These are phyloP conservation scores for Aphanomyces euteiches DNA, from an alignment of 352 stramenopile species.

Conservation along the genomic window DNA sequence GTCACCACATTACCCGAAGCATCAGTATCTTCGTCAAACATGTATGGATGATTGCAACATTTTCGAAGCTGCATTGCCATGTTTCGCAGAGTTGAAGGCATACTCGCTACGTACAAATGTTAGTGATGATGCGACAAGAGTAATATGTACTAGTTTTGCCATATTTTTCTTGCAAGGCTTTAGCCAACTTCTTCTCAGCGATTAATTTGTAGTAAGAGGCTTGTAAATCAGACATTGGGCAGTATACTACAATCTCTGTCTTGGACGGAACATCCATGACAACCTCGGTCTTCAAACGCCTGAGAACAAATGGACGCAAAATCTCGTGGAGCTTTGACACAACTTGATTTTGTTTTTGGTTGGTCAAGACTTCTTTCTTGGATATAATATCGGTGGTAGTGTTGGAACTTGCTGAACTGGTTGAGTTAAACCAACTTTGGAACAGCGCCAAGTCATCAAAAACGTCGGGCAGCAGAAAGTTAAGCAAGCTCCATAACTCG, in stretches of 20 bases:
- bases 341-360: slow-evolving; percentile 90
- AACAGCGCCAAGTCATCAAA: slow-evolving; percentile 98
- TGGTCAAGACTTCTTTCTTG: slow-evolving; percentile 78
- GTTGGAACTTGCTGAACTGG: slow-evolving; percentile 88
- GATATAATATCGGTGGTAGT: slow-evolving; percentile 50
- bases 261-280: slow-evolving; percentile 92
- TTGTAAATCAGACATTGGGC: slow-evolving; percentile 91
- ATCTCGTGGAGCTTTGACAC: slow-evolving; percentile 97
- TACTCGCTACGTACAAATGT: slow-evolving; percentile 36
- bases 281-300: slow-evolving; percentile 94
- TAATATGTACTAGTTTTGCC: slow-evolving; percentile 40
- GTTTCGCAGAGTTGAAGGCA: slow-evolving; percentile 61
- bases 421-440: slow-evolving; percentile 97
- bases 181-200: slow-evolving; percentile 78
- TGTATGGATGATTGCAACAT: slow-evolving; percentile 94
- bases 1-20: slow-evolving; percentile 40
- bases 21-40: slow-evolving; percentile 50
- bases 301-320: slow-evolving; percentile 94
- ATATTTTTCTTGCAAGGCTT: slow-evolving; percentile 82
- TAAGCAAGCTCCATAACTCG: slow-evolving; percentile 98
- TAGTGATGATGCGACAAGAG: background rate
- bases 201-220: slow-evolving; percentile 94
- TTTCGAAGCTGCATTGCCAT: slow-evolving; percentile 78
- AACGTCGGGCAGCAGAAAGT: slow-evolving; percentile 96
- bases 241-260: slow-evolving; percentile 98